Evolutionary conservation across 805 yeast species (phyloP), one percentile per base, ranked within the genome.

Genomic region (Isabelozyma heimii): DNA sequence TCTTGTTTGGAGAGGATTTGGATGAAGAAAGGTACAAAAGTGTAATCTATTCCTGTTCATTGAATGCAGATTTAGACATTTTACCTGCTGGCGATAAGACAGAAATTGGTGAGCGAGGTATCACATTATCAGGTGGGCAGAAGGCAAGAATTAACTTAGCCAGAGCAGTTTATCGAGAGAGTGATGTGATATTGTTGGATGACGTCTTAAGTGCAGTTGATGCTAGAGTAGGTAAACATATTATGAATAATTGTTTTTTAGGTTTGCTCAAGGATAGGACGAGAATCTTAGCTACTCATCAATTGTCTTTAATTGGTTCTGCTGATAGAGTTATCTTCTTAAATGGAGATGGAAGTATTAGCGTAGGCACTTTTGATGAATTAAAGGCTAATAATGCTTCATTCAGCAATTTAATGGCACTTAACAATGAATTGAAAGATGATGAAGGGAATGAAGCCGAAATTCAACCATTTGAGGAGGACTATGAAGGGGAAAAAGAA

Each of bases 111-210:
- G 96, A 89, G 63, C 77, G 89, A 62, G 96, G 96, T 58, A 83
- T 89, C 43, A 87, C 94, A 0, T 68, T 89, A 40, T 85, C 92
- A n/a, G 96, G 96, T 48, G 96, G 96, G 45, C 96, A 89, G 63
- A 89, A 89, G 70, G 92, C 95, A 0, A 79, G 96, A 63, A 79
- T 89, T 46, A 81, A 82, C 59, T 69, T 89, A 51, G 96, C 96
- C 3, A 77, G 96, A 61, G 86, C 92, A 2, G 89, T 87, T 2
- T 89, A 89, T 59, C 81, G 84, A 12, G 75, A 82, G 26, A 77
- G 79, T 15, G 90, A 86, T 58, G 83, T 87, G 20, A 76, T 85
- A 39, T 65, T 89, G 45, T 66, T 89, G 46, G 96, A 89, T 61
- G 96, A 89, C 62, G 90, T 88, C 13, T 73, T 89, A 49, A 82